Conservation (phyloP, 2,329 filamentous ascomycete genomes). For the Trichoderma gracile region DNA sequence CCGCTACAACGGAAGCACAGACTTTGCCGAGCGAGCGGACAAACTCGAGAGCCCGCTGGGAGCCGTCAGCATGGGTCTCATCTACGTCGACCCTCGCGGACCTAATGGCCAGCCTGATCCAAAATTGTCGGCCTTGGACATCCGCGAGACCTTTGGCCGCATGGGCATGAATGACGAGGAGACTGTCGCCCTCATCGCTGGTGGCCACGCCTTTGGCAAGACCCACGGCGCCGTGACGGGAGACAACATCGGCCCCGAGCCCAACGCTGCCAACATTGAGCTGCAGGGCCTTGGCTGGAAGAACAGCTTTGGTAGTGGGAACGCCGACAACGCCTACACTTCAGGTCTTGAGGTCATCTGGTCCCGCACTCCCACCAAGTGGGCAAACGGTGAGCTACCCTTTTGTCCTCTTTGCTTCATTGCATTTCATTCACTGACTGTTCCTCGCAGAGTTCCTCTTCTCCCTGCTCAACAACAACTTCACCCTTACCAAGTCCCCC, state of each 20-base stretch:
- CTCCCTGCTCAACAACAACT: conserved; percentile 75
- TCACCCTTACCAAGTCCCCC: conserved; percentile 72
- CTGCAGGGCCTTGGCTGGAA: conserved; percentile 71
- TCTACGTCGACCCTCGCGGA: conserved; percentile 79
- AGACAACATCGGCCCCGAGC: conserved; percentile 63
- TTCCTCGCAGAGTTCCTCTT: conserved; percentile 70
- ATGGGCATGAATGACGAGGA: conserved; percentile 84
- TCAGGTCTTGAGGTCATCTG: conserved; percentile 75
- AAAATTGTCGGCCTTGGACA: conserved; percentile 68
- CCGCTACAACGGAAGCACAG: conserved; percentile 61
- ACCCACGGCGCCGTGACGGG: conserved; percentile 69
- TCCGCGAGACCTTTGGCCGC: conserved; percentile 70
- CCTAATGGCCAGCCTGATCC: conserved; percentile 71
- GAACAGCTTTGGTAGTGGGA: conserved; percentile 64
- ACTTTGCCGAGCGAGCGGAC: conserved; percentile 53
- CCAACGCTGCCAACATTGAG: conserved; percentile 63
- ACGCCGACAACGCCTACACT: conserved; percentile 69
- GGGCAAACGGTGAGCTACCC: conserved; percentile 23
- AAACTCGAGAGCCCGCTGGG: conserved; percentile 68
- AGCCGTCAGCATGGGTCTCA: conserved; percentile 68
- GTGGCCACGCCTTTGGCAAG: conserved; percentile 78
- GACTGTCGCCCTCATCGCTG: conserved; percentile 74
- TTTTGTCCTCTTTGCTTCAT: not conserved
- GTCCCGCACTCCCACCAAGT: conserved; percentile 70
- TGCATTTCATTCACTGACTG: not conserved